Evolutionary conservation across 768 basidiomycete species (phyloP).

Genomic region (Lactarius deliciosus): DNA sequence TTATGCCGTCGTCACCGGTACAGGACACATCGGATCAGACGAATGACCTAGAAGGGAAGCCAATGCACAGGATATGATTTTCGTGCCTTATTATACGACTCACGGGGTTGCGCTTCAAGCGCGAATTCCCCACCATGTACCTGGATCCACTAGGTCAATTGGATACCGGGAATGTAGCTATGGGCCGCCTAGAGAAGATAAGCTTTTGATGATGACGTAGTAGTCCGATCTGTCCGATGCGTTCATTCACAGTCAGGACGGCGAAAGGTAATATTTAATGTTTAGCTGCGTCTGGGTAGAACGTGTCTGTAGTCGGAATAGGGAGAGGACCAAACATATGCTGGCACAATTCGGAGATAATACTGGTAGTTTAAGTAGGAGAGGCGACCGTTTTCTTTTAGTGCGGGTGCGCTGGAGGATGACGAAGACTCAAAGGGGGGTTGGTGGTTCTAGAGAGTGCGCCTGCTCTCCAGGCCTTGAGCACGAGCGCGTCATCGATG

Average conservation of each 20-base stretch:
- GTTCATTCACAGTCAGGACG: slow-evolving; percentile 65
- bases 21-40: neutral
- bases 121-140: slow-evolving; percentile 63
- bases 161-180: slow-evolving; percentile 60
- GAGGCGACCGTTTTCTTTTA: slow-evolving; percentile 28
- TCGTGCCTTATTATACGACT: slow-evolving; percentile 75
- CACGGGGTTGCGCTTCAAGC: slow-evolving; percentile 84
- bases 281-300: slow-evolving; percentile 30
- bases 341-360: slow-evolving; percentile 71
- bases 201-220: slow-evolving; percentile 51
- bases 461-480: slow-evolving; percentile 71
- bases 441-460: slow-evolving; percentile 70
- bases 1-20: no score
- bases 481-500: slow-evolving; percentile 72
- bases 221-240: slow-evolving; percentile 61
- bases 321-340: slow-evolving; percentile 76
- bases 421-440: slow-evolving; percentile 37
- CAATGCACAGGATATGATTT: slow-evolving; percentile 57
- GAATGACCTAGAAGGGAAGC: neutral
- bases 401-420: neutral
- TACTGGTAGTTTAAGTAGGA: slow-evolving; percentile 25
- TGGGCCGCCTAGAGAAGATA: neutral
- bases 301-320: slow-evolving; percentile 47
- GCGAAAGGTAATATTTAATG: slow-evolving; percentile 58
- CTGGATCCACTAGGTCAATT: slow-evolving; percentile 76